These are phyloP conservation scores for Erysimum cheiri DNA, from an alignment of 441 rosid species.

Conservation along the genomic window DNA sequence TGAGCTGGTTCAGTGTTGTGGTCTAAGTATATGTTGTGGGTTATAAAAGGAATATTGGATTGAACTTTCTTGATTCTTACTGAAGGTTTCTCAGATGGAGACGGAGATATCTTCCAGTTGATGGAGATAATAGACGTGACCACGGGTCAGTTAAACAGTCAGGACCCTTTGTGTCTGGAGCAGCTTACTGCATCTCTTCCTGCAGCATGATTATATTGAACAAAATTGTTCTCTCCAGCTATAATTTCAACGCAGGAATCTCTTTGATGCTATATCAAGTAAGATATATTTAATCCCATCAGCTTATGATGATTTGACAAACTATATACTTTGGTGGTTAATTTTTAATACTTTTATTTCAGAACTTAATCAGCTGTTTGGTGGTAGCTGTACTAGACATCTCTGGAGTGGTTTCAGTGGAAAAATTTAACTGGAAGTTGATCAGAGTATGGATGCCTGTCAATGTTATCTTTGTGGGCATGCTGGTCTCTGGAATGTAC, in stretches of 20 bases:
- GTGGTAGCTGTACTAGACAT: slow-evolving; percentile 62
- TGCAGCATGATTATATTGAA: slow-evolving; percentile 92
- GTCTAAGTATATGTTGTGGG: neutral
- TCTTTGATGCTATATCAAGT: slow-evolving; percentile 94
- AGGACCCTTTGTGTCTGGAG: slow-evolving; percentile 83
- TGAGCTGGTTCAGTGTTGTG: slow-evolving; percentile 7
- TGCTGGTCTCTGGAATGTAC: slow-evolving; percentile 92
- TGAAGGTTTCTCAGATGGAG: slow-evolving; percentile 69
- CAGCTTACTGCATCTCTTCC: slow-evolving; percentile 89
- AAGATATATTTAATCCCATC: slow-evolving; percentile 18
- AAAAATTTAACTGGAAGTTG: slow-evolving; percentile 81
- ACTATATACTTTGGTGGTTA: slow-evolving; percentile 11
- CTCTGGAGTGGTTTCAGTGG: slow-evolving; percentile 67
- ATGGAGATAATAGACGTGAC: slow-evolving; percentile 54
- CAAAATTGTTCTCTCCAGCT: slow-evolving; percentile 79
- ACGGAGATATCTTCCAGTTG: slow-evolving; percentile 43
- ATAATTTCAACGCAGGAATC: slow-evolving; percentile 75
- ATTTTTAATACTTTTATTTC: slow-evolving; percentile 43
- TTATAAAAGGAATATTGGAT: neutral
- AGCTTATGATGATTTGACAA: slow-evolving; percentile 9
- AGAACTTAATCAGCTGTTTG: slow-evolving; percentile 81
- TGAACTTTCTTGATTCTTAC: neutral
- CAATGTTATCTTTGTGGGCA: slow-evolving; percentile 87
- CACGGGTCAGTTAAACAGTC: slow-evolving; percentile 54
- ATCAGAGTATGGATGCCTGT: slow-evolving; percentile 86